Evolutionary conservation across 106 monocot genomes (phyloP).

Genomic region (Apostasia shenzhenica): DNA sequence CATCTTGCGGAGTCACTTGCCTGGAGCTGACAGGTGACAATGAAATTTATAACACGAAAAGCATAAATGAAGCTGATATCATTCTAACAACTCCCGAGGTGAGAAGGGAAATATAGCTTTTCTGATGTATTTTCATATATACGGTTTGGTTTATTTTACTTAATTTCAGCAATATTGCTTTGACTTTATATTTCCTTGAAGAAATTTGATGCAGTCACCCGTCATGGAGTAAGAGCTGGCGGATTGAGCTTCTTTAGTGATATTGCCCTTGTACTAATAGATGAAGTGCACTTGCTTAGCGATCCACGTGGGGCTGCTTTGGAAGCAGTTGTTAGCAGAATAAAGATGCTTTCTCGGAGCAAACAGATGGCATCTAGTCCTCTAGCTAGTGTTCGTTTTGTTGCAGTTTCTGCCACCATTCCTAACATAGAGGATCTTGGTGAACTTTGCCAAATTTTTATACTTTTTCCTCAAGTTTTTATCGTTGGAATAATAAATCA

Average conservation of each 20-base stretch:
- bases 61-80: conserved; percentile 80
- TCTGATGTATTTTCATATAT: neutral
- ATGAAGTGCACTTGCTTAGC: conserved; percentile 93
- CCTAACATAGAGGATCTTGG: conserved; percentile 96
- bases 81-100: conserved; percentile 96
- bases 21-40: conserved; percentile 96
- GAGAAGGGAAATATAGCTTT: neutral
- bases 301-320: conserved; percentile 90
- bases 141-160: neutral
- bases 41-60: conserved; percentile 55
- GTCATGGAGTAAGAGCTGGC: conserved; percentile 71
- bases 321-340: conserved; percentile 92
- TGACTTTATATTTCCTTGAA: conserved; percentile 16
- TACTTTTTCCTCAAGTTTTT: neutral
- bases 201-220: conserved; percentile 94
- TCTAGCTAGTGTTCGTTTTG: conserved; percentile 63
- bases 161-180: neutral
- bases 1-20: conserved; percentile 60
- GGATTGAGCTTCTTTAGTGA: conserved; percentile 93
- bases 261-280: conserved; percentile 87
- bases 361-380: conserved; percentile 55
- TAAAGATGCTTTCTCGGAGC: conserved; percentile 87
- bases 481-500: conserved; percentile 2
- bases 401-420: conserved; percentile 97
- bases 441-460: conserved; percentile 13